Evolutionary conservation across 2,329 filamentous ascomycete genomes (phyloP).

Genomic region (Scedosporium dehoogii): DNA sequence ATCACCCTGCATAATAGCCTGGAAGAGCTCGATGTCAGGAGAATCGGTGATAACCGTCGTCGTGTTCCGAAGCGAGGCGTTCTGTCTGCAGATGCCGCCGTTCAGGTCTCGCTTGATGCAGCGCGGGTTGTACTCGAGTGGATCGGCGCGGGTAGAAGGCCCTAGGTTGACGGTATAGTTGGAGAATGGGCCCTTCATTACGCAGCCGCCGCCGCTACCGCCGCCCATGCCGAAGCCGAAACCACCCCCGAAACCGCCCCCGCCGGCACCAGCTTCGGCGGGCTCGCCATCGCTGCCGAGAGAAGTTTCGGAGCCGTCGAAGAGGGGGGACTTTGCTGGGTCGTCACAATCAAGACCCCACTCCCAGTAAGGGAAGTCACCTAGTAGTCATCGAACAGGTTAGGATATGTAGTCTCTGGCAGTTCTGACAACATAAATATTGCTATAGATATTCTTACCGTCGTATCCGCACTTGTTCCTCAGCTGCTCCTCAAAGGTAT

Average conservation of each 20-base stretch:
- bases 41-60: constrained; percentile 24
- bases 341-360: constrained; percentile 36
- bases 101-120: constrained; percentile 29
- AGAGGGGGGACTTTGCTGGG: constrained; percentile 36
- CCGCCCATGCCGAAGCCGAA: constrained; percentile 9
- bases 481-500: constrained; percentile 18
- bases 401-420: background rate
- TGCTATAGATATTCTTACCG: constrained; percentile 11
- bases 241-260: constrained; percentile 14
- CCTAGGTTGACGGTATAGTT: constrained; percentile 25
- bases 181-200: constrained; percentile 34
- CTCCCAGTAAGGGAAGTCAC: constrained; percentile 30
- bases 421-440: background rate
- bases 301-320: constrained; percentile 37
- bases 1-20: constrained; percentile 25
- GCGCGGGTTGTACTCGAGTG: constrained; percentile 30
- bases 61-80: constrained; percentile 19
- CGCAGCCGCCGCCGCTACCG: constrained; percentile 41
- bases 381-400: background rate
- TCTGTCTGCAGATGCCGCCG: constrained; percentile 18
- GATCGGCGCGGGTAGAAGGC: constrained; percentile 18
- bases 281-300: constrained; percentile 35
- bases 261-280: constrained; percentile 16
- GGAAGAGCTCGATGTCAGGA: constrained; percentile 24
- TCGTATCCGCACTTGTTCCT: constrained; percentile 24